Conservation (phyloP, 1,284 basidiomycete genomes). For the Bondarzewia mesenterica region DNA sequence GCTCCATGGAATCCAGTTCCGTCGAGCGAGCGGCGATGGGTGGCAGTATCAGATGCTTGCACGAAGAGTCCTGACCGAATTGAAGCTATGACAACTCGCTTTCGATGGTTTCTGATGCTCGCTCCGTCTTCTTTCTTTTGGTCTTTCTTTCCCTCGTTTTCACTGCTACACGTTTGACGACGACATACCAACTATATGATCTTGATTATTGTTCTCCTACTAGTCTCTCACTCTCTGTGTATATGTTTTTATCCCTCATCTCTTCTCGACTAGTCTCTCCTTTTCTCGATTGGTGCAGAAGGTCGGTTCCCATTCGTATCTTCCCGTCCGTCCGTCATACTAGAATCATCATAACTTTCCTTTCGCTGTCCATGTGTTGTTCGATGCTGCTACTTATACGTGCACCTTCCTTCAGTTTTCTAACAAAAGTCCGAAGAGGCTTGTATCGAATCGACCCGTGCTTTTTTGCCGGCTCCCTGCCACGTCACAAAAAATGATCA, state of each 20-base stretch:
- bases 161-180: neutral
- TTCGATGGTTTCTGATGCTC: neutral
- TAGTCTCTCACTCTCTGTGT: neutral
- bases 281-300: neutral
- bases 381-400: neutral
- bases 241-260: neutral
- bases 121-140: neutral
- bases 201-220: neutral
- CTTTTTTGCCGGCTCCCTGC: too few relatives aligned
- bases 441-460: neutral
- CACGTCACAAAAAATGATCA: too few relatives aligned
- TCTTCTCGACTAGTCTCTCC: neutral
- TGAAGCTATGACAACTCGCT: slow-evolving; percentile 69
- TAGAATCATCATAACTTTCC: neutral
- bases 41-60: slow-evolving; percentile 99
- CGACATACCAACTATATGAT: neutral
- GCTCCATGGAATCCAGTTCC: slow-evolving; percentile 93
- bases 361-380: neutral
- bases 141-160: neutral
- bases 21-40: slow-evolving; percentile 84
- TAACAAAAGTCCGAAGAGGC: neutral
- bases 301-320: neutral
- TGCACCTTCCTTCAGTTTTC: neutral
- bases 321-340: neutral
- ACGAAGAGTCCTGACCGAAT: slow-evolving; percentile 85